Evolutionary conservation across 495 filamentous ascomycete species (phyloP).

Genomic region (Penicillium macrosclerotiorum): DNA sequence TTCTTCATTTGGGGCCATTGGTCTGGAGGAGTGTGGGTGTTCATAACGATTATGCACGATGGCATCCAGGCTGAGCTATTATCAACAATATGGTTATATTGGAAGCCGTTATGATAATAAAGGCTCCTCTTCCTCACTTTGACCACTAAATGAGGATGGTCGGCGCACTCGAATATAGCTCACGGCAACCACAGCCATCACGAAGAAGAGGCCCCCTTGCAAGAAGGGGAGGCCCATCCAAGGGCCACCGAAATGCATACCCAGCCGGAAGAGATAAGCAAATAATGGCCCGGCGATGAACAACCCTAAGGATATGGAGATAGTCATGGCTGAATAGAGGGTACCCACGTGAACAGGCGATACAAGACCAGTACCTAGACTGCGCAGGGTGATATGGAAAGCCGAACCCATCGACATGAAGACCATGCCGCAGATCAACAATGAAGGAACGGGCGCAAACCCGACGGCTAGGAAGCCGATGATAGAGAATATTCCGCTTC

Average conservation of each 20-base stretch:
- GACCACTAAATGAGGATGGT: neutral
- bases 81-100: neutral
- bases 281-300: slow-evolving; percentile 36
- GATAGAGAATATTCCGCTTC: slow-evolving; percentile 23
- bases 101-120: slow-evolving; percentile 5
- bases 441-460: slow-evolving; percentile 25
- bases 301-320: slow-evolving; percentile 29
- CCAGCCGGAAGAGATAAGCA: slow-evolving; percentile 34
- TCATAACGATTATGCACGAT: too few species aligned
- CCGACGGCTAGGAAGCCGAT: slow-evolving; percentile 32
- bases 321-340: slow-evolving; percentile 33
- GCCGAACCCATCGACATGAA: slow-evolving; percentile 33
- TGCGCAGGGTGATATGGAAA: slow-evolving; percentile 30
- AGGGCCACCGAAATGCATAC: slow-evolving; percentile 34
- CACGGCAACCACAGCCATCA: slow-evolving; percentile 14
- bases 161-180: slow-evolving; percentile 12
- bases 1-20: too few species aligned
- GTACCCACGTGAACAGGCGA: slow-evolving; percentile 30
- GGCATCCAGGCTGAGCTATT: too few species aligned
- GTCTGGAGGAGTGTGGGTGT: too few species aligned
- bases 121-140: slow-evolving; percentile 12
- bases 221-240: slow-evolving; percentile 37
- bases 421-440: slow-evolving; percentile 36
- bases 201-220: slow-evolving; percentile 19
- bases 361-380: slow-evolving; percentile 36